Evolutionary conservation across 805 yeast genomes (phyloP).

Genomic region (Suhomyces faveliae): DNA sequence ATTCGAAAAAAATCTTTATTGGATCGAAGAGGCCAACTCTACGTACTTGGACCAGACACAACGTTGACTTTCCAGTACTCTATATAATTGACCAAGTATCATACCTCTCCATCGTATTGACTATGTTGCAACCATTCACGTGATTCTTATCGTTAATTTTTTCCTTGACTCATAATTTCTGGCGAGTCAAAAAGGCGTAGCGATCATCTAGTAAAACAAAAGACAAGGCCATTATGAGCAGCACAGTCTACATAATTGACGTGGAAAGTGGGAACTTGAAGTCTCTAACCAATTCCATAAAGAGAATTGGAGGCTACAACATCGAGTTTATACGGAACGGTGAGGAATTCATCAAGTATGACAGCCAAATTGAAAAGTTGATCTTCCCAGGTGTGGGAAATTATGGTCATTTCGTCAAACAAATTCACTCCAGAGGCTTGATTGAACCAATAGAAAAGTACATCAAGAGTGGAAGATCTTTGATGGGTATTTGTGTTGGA

Average conservation of each 20-base stretch:
- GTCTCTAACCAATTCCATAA: constrained; percentile 84
- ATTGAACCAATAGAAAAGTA: constrained; percentile 64
- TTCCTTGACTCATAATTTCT: background rate
- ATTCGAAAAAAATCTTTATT: too few relatives aligned
- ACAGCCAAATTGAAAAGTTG: constrained; percentile 51
- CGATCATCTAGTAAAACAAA: background rate
- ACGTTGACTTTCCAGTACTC: too few relatives aligned
- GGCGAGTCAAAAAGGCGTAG: background rate
- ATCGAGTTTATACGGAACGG: constrained; percentile 61
- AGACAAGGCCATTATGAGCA: constrained; percentile 16
- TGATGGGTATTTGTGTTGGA: constrained; percentile 98
- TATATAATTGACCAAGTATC: too few relatives aligned
- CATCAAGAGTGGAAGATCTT: constrained; percentile 72
- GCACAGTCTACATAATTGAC: constrained; percentile 70
- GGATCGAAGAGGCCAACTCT: too few relatives aligned
- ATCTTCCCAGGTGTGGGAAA: constrained; percentile 97
- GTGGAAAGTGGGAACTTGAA: constrained; percentile 93
- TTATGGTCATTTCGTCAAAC: constrained; percentile 87
- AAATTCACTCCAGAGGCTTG: constrained; percentile 60
- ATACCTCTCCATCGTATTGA: background rate
- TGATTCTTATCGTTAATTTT: background rate
- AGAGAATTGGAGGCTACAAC: constrained; percentile 63
- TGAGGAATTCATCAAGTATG: constrained; percentile 46
- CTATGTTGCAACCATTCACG: background rate
- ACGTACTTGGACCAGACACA: too few relatives aligned